These are phyloP conservation scores for Pichia paraexigua DNA, from an alignment of 805 yeast species.

Conservation along the genomic window DNA sequence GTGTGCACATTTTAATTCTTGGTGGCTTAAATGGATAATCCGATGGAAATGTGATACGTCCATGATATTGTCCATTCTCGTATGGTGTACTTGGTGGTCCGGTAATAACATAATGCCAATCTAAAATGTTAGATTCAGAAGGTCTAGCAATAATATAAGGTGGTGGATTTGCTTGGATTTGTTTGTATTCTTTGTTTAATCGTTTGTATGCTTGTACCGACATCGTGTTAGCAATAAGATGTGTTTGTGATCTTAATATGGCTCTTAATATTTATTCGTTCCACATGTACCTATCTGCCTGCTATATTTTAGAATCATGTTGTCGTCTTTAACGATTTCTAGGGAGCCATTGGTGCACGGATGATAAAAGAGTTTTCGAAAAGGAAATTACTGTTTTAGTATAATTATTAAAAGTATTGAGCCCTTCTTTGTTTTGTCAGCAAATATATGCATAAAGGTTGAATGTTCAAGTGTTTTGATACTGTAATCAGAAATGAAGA, in stretches of 20 bases:
- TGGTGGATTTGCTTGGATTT: constrained; percentile 70
- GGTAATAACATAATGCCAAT: constrained; percentile 88
- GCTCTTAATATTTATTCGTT: no score
- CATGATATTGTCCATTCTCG: constrained; percentile 82
- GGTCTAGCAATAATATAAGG: constrained; percentile 84
- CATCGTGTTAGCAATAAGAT: constrained; percentile 29
- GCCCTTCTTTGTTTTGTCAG: no score
- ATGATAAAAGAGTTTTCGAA: not conserved
- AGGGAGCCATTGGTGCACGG: not conserved
- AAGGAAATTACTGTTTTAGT: no score
- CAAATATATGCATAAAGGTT: no score
- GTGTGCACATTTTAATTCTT: constrained; percentile 80
- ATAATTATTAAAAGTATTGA: no score
- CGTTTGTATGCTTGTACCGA: constrained; percentile 31
- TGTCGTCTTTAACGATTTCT: not conserved
- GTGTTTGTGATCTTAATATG: not conserved
- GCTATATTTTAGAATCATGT: not conserved
- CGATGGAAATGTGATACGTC: constrained; percentile 70
- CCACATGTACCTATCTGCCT: no score
- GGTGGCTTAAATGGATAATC: constrained; percentile 94
- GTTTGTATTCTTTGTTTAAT: constrained; percentile 74
- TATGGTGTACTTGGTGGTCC: constrained; percentile 92
- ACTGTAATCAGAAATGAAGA: no score
- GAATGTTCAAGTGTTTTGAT: no score
- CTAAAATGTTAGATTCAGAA: constrained; percentile 75